Conservation (phyloP, 306 rosid species). For the Crotalaria pallida region DNA sequence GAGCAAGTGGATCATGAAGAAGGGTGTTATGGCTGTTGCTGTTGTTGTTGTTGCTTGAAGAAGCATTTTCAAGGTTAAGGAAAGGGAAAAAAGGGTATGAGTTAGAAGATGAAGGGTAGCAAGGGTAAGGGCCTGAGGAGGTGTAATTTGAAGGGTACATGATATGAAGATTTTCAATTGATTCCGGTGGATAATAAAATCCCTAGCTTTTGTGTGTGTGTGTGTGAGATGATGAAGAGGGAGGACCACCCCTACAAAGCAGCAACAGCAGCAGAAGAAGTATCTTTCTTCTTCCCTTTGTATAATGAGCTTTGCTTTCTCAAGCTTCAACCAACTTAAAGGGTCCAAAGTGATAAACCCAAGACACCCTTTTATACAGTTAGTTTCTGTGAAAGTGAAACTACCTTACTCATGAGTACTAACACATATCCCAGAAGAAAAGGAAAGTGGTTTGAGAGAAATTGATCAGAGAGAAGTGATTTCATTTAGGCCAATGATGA, state of each 20-base stretch:
- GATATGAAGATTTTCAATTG: slow-evolving; percentile 34
- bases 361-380: slow-evolving; percentile 20
- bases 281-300: slow-evolving; percentile 28
- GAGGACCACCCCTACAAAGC: slow-evolving; percentile 26
- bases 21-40: slow-evolving; percentile 13
- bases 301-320: background rate
- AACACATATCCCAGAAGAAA: slow-evolving; percentile 9
- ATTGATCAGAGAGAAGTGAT: background rate
- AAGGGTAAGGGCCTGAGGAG: slow-evolving; percentile 38
- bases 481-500: slow-evolving; percentile 30
- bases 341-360: slow-evolving; percentile 22
- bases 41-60: slow-evolving; percentile 5
- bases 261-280: slow-evolving; percentile 10
- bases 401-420: background rate
- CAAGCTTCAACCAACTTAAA: slow-evolving; percentile 16
- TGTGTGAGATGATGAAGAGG: background rate
- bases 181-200: background rate
- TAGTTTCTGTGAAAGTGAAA: slow-evolving; percentile 1
- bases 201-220: slow-evolving; percentile 31
- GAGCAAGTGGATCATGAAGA: slow-evolving; percentile 33
- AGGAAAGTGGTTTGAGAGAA: background rate
- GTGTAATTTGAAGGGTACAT: slow-evolving; percentile 59
- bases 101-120: slow-evolving; percentile 38
- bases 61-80: slow-evolving; percentile 26
- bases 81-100: slow-evolving; percentile 31